Base-by-base conservation (phyloP, 139 green algal genomes). In the Closterium sp. region DNA sequence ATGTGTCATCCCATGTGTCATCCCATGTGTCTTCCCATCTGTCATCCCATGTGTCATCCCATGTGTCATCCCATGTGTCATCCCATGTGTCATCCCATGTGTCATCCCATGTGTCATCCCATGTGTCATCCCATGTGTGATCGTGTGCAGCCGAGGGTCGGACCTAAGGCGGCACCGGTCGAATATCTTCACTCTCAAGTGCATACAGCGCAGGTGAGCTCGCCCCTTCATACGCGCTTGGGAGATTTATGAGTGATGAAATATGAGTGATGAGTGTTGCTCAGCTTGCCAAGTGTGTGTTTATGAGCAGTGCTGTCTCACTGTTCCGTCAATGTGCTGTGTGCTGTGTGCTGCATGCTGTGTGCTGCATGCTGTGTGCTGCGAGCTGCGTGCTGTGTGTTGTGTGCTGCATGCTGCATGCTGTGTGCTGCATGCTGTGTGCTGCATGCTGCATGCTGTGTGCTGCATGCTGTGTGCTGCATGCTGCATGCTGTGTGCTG, bases 171-270 rank as follows among this genome's bases (percentile, higher is more conserved):
- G 62, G 62, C 19, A 79, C 62, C 62, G 62, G 17, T 79, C 92
- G 19, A 31, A 92, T 5, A 42, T 94, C n/a, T 93, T 91, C 91
- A 85, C 70, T 11, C 89, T 94, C 84, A 94, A 93, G 62, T 94
- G 92, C 85, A 94, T 73, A 24, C 92, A 93, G 13, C 22, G 92
- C 10, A 94, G 87, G 91, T 94, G 17, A 79, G 11, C 62, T 50
- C 38, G 7, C 38, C 38, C 38, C 38, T 50, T 79, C 62, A 27
- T 79, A 79, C 17, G 62, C 27, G 62, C 62, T 22, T 79, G 62
- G 19, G 62, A 79, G 62, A 79, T 79, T 79, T 22, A 79, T 50
- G 38, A 50, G 38, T 50, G 5, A 50, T 50, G 62, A 79, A 24
- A 79, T 22, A 27, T 79, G 38, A 13, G 6, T 79, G 62, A 27